Percentiles rank a stretch among this genome's conserved stretches.
phyloP scores from a whole-genome alignment of 768 basidiomycete genomes.

The Phlebiopsis flavidoalba region DNA sequence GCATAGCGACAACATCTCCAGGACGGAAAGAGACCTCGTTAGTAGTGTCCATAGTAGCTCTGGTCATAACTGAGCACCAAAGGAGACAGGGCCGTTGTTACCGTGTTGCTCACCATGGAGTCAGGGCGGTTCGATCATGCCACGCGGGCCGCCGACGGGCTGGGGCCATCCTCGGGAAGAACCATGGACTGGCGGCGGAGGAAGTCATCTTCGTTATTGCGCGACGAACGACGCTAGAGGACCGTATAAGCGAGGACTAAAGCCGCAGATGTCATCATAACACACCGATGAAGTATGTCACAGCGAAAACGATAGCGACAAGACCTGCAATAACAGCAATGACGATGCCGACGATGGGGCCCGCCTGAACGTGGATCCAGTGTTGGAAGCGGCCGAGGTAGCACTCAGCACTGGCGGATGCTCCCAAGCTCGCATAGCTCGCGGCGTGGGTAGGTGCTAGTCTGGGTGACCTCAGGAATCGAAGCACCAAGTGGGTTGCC shows the following conservation, averaged over 20 bases:
- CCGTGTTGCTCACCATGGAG: conserved; percentile 55
- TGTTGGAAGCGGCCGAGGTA: conserved; percentile 18
- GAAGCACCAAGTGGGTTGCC: not conserved
- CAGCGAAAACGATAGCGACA: conserved; percentile 25
- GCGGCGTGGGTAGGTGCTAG: not conserved
- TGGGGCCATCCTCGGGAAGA: conserved; percentile 41
- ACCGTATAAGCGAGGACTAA: conserved; percentile 7
- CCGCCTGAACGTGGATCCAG: not conserved
- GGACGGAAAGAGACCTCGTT: conserved; percentile 30
- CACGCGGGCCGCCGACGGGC: conserved; percentile 25
- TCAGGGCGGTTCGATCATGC: conserved; percentile 48
- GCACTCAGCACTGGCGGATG: conserved; percentile 2
- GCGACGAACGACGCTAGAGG: conserved; percentile 21
- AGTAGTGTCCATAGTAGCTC: conserved; percentile 12
- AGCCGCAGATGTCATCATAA: not conserved
- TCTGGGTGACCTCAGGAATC: not conserved
- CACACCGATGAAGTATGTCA: conserved; percentile 33
- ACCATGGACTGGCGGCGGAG: conserved; percentile 65
- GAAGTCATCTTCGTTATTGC: conserved; percentile 30
- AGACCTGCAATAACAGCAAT: conserved; percentile 30
- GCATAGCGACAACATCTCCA: conserved; percentile 28
- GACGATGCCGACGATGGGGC: conserved; percentile 26
- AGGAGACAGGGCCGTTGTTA: conserved; percentile 16
- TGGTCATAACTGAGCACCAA: conserved; percentile 9
- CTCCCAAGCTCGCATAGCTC: not conserved